Evolutionary conservation across 2,329 filamentous ascomycete species (phyloP).

Genomic region (Didymella lethalis): DNA sequence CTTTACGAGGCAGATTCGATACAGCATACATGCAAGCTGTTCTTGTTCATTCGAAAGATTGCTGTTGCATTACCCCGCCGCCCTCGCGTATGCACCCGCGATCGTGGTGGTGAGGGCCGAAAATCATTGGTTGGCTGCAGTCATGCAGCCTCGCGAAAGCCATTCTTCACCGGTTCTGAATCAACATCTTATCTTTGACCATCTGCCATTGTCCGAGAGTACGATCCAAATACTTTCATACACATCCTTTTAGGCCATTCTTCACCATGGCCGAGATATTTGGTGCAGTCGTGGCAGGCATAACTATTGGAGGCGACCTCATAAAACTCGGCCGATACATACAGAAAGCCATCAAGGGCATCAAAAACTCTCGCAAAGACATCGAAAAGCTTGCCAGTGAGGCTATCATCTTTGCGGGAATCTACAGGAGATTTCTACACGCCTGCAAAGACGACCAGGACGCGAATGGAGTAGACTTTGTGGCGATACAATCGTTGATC

Average conservation of each 20-base stretch:
- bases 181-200: not conserved
- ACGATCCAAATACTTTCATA: not conserved
- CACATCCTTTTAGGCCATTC: not conserved
- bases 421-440: not conserved
- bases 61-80: slow-evolving; percentile 3
- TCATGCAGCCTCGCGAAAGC: not conserved
- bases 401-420: not conserved
- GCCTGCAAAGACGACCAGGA: not conserved
- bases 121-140: slow-evolving; percentile 4
- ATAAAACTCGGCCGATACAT: not conserved
- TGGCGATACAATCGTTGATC: not conserved
- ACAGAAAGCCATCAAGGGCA: not conserved
- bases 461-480: not conserved
- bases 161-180: slow-evolving; percentile 10
- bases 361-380: not conserved
- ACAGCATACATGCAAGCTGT: not conserved
- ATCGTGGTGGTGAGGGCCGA: not conserved
- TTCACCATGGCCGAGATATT: not conserved
- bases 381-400: not conserved
- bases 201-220: too few species aligned
- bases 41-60: not conserved
- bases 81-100: slow-evolving; percentile 1
- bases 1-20: not conserved
- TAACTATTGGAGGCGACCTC: not conserved
- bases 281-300: not conserved